Conservation (phyloP, 768 basidiomycete species). For the Lactarius akahatsu region DNA sequence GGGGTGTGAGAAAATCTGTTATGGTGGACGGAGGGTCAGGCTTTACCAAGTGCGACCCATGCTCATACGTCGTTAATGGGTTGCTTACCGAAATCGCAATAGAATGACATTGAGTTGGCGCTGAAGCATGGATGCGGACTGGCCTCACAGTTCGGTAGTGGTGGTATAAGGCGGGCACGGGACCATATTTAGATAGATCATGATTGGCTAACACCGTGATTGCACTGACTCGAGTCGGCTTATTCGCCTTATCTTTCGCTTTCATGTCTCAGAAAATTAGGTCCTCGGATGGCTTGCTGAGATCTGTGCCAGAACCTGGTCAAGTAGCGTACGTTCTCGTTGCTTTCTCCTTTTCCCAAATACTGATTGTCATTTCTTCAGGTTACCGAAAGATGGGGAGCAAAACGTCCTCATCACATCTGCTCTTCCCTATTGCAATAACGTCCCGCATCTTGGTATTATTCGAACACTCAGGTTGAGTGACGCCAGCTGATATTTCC, state of each 20-base stretch:
- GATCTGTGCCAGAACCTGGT: slow-evolving; percentile 43
- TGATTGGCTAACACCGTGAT: not conserved
- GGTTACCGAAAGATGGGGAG: slow-evolving; percentile 81
- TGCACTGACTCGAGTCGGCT: slow-evolving; percentile 1
- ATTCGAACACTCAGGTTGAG: slow-evolving; percentile 31
- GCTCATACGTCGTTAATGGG: not conserved
- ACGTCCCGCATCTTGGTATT: slow-evolving; percentile 90
- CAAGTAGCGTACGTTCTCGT: slow-evolving; percentile 43
- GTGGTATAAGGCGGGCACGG: not conserved
- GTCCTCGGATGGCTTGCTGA: slow-evolving; percentile 44
- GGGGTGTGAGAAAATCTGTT: not conserved
- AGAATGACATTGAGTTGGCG: not conserved
- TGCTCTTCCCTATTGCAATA: slow-evolving; percentile 95
- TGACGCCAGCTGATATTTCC: not conserved
- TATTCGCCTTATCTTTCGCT: not conserved
- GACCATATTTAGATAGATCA: slow-evolving; percentile 3
- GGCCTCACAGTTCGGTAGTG: not conserved
- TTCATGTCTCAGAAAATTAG: slow-evolving; percentile 43
- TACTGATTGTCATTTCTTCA: slow-evolving; percentile 32
- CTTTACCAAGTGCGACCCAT: not conserved
- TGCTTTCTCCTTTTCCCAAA: slow-evolving; percentile 3
- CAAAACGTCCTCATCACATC: slow-evolving; percentile 90
- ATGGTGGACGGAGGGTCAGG: too few relatives aligned
- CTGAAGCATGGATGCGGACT: not conserved
- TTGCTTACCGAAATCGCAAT: slow-evolving; percentile 15